These are phyloP conservation scores for Phytophthora pini DNA, from an alignment of 352 stramenopile species.

Conservation along the genomic window DNA sequence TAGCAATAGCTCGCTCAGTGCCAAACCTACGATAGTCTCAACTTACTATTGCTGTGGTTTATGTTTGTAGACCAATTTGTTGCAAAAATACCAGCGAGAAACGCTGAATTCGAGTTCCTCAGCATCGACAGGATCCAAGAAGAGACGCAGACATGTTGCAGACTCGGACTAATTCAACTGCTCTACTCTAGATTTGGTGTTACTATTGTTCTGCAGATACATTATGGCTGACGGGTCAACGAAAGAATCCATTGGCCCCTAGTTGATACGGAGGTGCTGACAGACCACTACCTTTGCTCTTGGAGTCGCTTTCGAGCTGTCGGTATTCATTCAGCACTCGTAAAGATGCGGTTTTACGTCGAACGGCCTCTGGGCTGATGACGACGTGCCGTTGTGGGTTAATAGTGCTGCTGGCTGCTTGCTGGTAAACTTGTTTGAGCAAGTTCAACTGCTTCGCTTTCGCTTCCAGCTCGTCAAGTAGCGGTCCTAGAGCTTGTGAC, in stretches of 20 bases:
- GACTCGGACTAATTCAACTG: slow-evolving; percentile 31
- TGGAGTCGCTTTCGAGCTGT: slow-evolving; percentile 60
- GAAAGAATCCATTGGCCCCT: slow-evolving; percentile 20
- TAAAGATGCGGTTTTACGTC: slow-evolving; percentile 67
- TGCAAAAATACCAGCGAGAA: slow-evolving; percentile 73
- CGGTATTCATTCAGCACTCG: slow-evolving; percentile 74
- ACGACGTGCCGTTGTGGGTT: slow-evolving; percentile 60
- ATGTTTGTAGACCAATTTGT: slow-evolving; percentile 44
- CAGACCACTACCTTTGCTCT: slow-evolving; percentile 38
- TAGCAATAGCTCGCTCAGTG: slow-evolving; percentile 12
- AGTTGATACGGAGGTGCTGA: slow-evolving; percentile 11
- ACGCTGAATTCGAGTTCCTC: slow-evolving; percentile 26
- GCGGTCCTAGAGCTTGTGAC: slow-evolving; percentile 46
- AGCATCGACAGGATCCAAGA: slow-evolving; percentile 29
- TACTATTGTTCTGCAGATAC: slow-evolving; percentile 3
- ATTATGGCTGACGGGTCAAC: slow-evolving; percentile 8
- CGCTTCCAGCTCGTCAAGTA: slow-evolving; percentile 68
- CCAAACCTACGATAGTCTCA: too few species aligned
- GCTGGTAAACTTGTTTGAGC: slow-evolving; percentile 68
- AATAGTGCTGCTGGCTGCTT: slow-evolving; percentile 64
- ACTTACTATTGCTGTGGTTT: neutral
- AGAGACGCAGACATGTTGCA: slow-evolving; percentile 32
- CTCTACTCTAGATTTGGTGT: slow-evolving; percentile 10
- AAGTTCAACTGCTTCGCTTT: slow-evolving; percentile 76
- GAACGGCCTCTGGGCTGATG: slow-evolving; percentile 61